phyloP scores from a whole-genome alignment of 805 yeast species.

The Candida jianshihensis region DNA sequence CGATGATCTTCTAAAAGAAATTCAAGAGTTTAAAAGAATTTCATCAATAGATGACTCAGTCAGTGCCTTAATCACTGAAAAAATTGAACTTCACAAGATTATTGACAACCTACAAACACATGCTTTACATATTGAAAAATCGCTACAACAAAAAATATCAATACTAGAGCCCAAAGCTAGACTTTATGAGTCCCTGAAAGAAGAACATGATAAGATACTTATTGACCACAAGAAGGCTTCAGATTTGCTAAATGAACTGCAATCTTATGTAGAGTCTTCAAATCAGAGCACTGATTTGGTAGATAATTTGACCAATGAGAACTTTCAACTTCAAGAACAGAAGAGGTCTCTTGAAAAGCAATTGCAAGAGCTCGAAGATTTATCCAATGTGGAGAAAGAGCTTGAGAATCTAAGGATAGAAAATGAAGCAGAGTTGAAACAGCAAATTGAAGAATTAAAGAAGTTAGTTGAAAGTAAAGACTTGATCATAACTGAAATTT shows the following conservation, averaged over 20 bases:
- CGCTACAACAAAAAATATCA: neutral
- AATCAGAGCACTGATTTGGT: slow-evolving; percentile 26
- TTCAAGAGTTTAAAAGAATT: slow-evolving; percentile 11
- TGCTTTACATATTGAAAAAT: neutral
- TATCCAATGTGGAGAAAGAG: slow-evolving; percentile 43
- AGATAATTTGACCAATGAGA: slow-evolving; percentile 29
- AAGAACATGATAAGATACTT: slow-evolving; percentile 1
- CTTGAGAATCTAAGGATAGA: slow-evolving; percentile 36
- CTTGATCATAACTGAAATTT: too few species aligned
- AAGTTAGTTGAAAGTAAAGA: slow-evolving; percentile 13
- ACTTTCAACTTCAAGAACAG: slow-evolving; percentile 27
- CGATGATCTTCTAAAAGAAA: slow-evolving; percentile 9
- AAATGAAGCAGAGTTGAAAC: slow-evolving; percentile 36
- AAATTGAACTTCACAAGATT: neutral
- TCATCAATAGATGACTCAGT: neutral
- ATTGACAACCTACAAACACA: neutral
- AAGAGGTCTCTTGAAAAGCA: slow-evolving; percentile 29
- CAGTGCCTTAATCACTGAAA: neutral
- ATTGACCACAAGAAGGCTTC: slow-evolving; percentile 5
- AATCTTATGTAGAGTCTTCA: slow-evolving; percentile 22
- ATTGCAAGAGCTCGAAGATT: slow-evolving; percentile 39
- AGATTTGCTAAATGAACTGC: slow-evolving; percentile 22
- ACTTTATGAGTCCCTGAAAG: neutral
- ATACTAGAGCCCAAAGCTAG: slow-evolving; percentile 1
- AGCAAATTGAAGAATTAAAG: slow-evolving; percentile 28